Evolutionary conservation across 2,329 filamentous ascomycete genomes (phyloP), one percentile per base, ranked within the genome.

Genomic region (Trichoderma oligosporum): DNA sequence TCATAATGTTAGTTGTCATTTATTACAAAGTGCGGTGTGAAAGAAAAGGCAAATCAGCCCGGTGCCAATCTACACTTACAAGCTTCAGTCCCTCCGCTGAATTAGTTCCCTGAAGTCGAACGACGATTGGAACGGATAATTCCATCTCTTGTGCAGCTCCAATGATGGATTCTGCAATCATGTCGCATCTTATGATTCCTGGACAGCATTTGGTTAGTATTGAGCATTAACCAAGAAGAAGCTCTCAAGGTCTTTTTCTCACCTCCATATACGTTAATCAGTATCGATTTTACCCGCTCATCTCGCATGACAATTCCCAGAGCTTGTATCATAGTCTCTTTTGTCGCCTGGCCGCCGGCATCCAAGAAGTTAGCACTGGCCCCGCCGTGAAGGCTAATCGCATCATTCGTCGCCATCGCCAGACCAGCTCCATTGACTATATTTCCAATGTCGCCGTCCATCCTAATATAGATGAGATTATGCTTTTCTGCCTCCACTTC

Each of bases 401-500:
- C 87, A 69, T 96, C 91, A 59, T 92, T 85, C 0, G 91, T 96
- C 69, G 94, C 94, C 88, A 96, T 94, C 0, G 91, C 91, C 1
- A 96, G 80, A 0, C 91, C 91, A 0, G 92, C 91, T 41, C 91
- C 91, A 67, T 96, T 96, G 62, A 96, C 90, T 61, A 95, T 77
- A 0, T 88, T 96, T 35, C 90, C 91, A 53, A 96, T 86, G 61
- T 84, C 84, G 2, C 79, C 77, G 1, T 70, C 64, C 57, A 80
- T 72, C 65, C 82, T 86, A 61, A 95, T 81, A 69, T 92, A 95
- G 0, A 94, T 88, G 64, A 96, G 91, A 3, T 89, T 89, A 58
- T 85, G 76, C 58, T 81, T 78, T 16, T 76, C 71, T 1, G 79
- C 64, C 33, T 73, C 70, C 0, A 70, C 60, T 48, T 73, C 74